Percentiles rank a stretch among this genome's conserved stretches.
Evolutionary conservation across 805 yeast species (phyloP).

Genomic region (Hanseniaspora pseudoguilliermondii): DNA sequence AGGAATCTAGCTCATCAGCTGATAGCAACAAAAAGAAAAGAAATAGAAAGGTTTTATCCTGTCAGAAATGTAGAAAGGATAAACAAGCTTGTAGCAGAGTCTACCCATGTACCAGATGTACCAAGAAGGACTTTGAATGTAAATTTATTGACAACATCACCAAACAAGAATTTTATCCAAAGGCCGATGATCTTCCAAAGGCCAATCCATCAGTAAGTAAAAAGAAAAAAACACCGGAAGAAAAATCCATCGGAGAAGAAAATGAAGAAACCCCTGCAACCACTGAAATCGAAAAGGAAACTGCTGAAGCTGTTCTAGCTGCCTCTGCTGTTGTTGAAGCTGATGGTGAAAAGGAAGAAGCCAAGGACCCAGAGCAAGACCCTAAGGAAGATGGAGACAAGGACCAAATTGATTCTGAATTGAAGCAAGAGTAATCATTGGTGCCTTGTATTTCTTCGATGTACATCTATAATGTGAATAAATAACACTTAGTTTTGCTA

Average conservation of each 20-base stretch:
- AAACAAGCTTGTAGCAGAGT: conserved; percentile 11
- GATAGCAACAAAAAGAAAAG: neutral
- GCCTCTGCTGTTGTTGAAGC: neutral
- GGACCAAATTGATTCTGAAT: conserved; percentile 3
- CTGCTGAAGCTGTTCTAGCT: neutral
- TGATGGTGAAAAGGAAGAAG: neutral
- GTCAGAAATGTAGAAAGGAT: conserved; percentile 12
- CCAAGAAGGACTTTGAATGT: conserved; percentile 11
- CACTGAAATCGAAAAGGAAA: neutral
- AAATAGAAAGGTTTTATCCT: conserved; percentile 11
- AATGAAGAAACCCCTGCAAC: neutral
- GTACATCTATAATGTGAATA: neutral
- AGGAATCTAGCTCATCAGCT: neutral
- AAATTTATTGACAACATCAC: conserved; percentile 11
- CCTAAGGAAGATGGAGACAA: neutral
- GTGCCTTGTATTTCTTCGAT: neutral
- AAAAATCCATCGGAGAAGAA: neutral
- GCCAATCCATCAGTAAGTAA: neutral
- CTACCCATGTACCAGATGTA: conserved; percentile 11
- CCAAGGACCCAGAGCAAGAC: neutral
- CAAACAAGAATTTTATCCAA: conserved; percentile 3
- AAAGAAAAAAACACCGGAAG: neutral
- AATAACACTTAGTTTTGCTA: too few species aligned
- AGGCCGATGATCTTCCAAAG: conserved; percentile 1
- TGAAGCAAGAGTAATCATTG: neutral